A percentile compares a stretch with the other conserved stretches of the same genome.
Conservation (phyloP, 2,329 filamentous ascomycete species). For the Daldinia eschscholtzii region DNA sequence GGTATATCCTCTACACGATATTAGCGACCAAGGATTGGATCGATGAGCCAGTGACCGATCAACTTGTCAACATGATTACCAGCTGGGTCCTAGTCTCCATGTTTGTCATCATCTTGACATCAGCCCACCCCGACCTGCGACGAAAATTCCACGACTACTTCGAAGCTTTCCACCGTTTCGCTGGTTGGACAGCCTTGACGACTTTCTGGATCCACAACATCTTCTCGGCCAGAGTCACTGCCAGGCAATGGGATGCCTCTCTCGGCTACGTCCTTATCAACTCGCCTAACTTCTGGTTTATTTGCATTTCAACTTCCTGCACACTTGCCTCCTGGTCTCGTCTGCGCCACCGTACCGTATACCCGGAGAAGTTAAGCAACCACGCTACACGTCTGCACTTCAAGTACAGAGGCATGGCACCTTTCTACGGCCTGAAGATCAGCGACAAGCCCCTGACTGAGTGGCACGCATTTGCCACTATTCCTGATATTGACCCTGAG, state of each 20-base stretch:
- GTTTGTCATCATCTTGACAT: constrained; percentile 69
- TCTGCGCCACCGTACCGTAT: constrained; percentile 75
- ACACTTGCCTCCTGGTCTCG: constrained; percentile 80
- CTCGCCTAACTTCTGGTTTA: constrained; percentile 73
- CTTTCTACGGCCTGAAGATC: constrained; percentile 70
- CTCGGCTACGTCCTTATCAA: constrained; percentile 56
- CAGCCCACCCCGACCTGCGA: constrained; percentile 74
- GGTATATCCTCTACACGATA: constrained; percentile 60
- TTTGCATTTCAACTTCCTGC: constrained; percentile 72
- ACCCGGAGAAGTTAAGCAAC: constrained; percentile 75
- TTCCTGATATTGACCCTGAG: constrained; percentile 66
- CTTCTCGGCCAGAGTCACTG: constrained; percentile 65
- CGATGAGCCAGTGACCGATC: constrained; percentile 41
- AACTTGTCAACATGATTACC: constrained; percentile 47
- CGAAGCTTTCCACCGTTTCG: constrained; percentile 78
- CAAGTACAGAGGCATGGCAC: constrained; percentile 69
- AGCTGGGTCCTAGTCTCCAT: constrained; percentile 66
- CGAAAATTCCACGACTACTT: constrained; percentile 75
- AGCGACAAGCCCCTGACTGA: constrained; percentile 74
- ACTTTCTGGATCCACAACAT: constrained; percentile 70
- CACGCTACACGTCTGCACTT: constrained; percentile 82
- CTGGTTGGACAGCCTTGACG: constrained; percentile 73
- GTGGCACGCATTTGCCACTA: constrained; percentile 83
- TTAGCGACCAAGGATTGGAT: constrained; percentile 49
- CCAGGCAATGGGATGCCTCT: constrained; percentile 47